Conservation (phyloP, 495 filamentous ascomycete species). For the Aspergillus leporis region DNA sequence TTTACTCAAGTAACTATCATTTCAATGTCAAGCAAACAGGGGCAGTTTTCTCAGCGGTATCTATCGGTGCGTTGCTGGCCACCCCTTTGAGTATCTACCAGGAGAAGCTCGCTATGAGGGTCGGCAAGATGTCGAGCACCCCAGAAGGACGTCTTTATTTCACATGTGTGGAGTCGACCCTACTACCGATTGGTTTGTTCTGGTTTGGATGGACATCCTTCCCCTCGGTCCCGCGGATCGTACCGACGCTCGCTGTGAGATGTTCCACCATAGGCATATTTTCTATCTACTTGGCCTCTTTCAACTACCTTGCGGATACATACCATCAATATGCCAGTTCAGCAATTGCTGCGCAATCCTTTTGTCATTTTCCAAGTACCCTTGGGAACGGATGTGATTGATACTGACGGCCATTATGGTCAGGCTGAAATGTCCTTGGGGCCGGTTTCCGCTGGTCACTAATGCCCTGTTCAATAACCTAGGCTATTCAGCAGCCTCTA, state of each 20-base stretch:
- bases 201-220: constrained; percentile 79
- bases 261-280: constrained; percentile 87
- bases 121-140: constrained; percentile 51
- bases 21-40: constrained; percentile 69
- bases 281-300: constrained; percentile 83
- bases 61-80: constrained; percentile 64
- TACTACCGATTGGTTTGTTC: constrained; percentile 77
- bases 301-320: constrained; percentile 90
- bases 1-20: constrained; percentile 68
- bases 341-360: constrained; percentile 84
- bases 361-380: constrained; percentile 85
- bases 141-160: constrained; percentile 85
- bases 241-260: constrained; percentile 68
- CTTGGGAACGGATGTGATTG: constrained; percentile 58
- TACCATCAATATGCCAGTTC: constrained; percentile 85
- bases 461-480: constrained; percentile 62
- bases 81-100: constrained; percentile 78
- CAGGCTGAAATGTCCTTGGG: constrained; percentile 69
- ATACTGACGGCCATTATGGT: neutral
- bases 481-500: constrained; percentile 63
- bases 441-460: constrained; percentile 73
- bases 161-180: constrained; percentile 67
- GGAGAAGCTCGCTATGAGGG: constrained; percentile 50
- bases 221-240: constrained; percentile 71
- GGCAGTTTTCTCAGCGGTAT: constrained; percentile 77